These are phyloP conservation scores for Penicillium corylophilum DNA, from an alignment of 2,329 filamentous ascomycete genomes.

Conservation along the genomic window DNA sequence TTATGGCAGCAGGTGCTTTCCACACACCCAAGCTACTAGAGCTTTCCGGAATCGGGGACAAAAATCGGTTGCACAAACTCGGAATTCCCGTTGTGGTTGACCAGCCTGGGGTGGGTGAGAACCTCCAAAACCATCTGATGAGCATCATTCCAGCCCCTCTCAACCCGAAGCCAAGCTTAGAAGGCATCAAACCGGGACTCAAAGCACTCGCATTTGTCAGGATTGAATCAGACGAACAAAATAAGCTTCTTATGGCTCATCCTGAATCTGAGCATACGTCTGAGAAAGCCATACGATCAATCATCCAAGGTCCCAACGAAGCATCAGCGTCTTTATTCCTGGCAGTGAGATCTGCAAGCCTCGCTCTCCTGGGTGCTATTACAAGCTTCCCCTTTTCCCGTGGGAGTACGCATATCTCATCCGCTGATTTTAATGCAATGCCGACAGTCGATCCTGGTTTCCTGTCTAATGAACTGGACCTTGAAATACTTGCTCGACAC, in stretches of 20 bases:
- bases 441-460: slow-evolving; percentile 8
- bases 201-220: slow-evolving; percentile 8
- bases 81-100: slow-evolving; percentile 46
- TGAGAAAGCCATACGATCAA: slow-evolving; percentile 3
- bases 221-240: slow-evolving; percentile 7
- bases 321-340: slow-evolving; percentile 8
- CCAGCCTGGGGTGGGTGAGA: slow-evolving; percentile 50
- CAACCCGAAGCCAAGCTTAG: slow-evolving; percentile 1
- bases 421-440: not conserved
- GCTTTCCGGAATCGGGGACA: slow-evolving; percentile 51
- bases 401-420: slow-evolving; percentile 11
- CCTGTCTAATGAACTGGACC: slow-evolving; percentile 11
- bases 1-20: slow-evolving; percentile 45
- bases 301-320: slow-evolving; percentile 10
- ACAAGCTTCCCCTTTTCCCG: slow-evolving; percentile 16
- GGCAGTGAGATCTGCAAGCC: not conserved
- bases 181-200: slow-evolving; percentile 6
- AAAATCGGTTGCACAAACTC: slow-evolving; percentile 35
- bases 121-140: slow-evolving; percentile 32
- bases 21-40: slow-evolving; percentile 49
- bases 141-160: slow-evolving; percentile 8
- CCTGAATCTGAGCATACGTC: not conserved
- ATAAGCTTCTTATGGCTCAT: not conserved
- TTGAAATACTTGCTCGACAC: slow-evolving; percentile 16
- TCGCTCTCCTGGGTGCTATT: slow-evolving; percentile 8